Conservation (phyloP, 805 yeast species). For the Henningerozyma blattae region DNA sequence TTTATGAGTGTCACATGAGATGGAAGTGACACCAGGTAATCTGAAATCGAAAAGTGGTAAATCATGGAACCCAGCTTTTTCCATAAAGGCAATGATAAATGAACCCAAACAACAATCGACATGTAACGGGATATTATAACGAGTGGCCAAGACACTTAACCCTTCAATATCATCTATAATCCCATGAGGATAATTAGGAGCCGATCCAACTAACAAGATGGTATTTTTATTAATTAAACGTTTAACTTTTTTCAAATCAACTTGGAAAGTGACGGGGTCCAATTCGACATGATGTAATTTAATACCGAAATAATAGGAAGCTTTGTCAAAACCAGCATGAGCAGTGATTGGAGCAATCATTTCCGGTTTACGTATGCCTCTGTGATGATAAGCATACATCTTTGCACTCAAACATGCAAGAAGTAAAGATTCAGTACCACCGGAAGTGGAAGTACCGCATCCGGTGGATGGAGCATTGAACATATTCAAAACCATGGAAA, state of each 20-base stretch:
- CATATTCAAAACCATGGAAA: constrained; percentile 71
- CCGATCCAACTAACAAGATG: constrained; percentile 78
- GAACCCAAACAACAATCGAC: constrained; percentile 96
- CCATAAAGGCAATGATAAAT: constrained; percentile 72
- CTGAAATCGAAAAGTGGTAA: constrained; percentile 64
- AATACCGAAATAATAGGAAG: constrained; percentile 82
- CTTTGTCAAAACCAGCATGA: constrained; percentile 94
- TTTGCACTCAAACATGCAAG: constrained; percentile 84
- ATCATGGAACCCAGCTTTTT: constrained; percentile 40
- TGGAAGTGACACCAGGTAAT: constrained; percentile 87
- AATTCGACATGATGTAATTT: constrained; percentile 70
- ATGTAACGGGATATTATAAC: constrained; percentile 71
- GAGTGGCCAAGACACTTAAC: constrained; percentile 48
- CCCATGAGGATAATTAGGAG: constrained; percentile 97
- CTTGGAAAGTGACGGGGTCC: constrained; percentile 56
- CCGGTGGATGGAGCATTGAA: constrained; percentile 64
- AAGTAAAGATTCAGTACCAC: constrained; percentile 90
- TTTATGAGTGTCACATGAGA: constrained; percentile 98
- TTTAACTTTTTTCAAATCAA: constrained; percentile 49
- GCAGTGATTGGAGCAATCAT: constrained; percentile 80
- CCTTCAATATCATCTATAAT: constrained; percentile 79
- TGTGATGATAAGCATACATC: constrained; percentile 47
- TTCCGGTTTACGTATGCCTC: constrained; percentile 64
- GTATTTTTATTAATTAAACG: constrained; percentile 68
- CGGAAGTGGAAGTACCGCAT: constrained; percentile 79